Conservation (phyloP, 306 rosid species). For the Senna tora region DNA sequence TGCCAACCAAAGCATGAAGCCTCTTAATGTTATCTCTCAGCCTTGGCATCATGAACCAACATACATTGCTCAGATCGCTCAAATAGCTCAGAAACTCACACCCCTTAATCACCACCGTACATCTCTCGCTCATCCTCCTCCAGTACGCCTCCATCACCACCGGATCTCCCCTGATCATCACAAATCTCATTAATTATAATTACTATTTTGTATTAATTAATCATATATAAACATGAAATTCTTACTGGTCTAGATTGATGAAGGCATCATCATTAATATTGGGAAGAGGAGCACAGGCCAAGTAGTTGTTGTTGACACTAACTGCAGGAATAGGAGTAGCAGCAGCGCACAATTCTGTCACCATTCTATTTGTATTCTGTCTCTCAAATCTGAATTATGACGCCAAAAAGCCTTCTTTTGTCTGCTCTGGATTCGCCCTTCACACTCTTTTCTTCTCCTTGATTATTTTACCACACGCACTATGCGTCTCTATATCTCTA, state of each 20-base stretch:
- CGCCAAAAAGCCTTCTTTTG: background rate
- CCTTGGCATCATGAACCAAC: slow-evolving; percentile 71
- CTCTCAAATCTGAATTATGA: background rate
- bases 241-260: slow-evolving; percentile 61
- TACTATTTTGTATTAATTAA: too few relatives aligned
- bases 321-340: slow-evolving; percentile 2
- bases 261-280: background rate
- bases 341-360: background rate
- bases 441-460: background rate
- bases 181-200: too few relatives aligned
- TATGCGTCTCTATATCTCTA: too few relatives aligned
- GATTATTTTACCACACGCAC: too few relatives aligned
- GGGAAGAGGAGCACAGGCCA: slow-evolving; percentile 5
- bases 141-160: slow-evolving; percentile 51
- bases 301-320: slow-evolving; percentile 21
- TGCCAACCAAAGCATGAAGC: slow-evolving; percentile 62
- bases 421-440: background rate
- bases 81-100: slow-evolving; percentile 60
- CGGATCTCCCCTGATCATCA: slow-evolving; percentile 68
- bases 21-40: slow-evolving; percentile 49
- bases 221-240: background rate
- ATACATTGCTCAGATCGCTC: slow-evolving; percentile 42
- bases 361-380: slow-evolving; percentile 15
- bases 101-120: slow-evolving; percentile 66
- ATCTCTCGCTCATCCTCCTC: slow-evolving; percentile 56